Evolutionary conservation across 768 basidiomycete genomes (phyloP).

Genomic region (Mycena belliarum): DNA sequence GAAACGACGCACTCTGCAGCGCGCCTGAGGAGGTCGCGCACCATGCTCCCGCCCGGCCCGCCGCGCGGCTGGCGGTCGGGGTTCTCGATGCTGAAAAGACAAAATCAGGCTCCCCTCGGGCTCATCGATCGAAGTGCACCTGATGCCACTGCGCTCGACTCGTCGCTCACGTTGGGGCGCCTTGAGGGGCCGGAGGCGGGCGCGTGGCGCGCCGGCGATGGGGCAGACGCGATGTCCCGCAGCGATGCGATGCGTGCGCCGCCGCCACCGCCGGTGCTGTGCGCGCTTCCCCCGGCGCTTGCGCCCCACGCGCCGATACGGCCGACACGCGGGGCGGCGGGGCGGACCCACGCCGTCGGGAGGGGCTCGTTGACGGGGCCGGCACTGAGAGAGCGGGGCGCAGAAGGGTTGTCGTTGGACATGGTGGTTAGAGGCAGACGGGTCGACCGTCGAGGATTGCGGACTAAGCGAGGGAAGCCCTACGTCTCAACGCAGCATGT

Average conservation of each 20-base stretch:
- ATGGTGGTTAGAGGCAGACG: too few species aligned
- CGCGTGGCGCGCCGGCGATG: not conserved
- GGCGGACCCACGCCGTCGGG: slow-evolving; percentile 12
- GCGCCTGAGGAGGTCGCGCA: slow-evolving; percentile 72
- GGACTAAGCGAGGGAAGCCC: too few species aligned
- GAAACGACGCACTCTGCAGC: slow-evolving; percentile 69
- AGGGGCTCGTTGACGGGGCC: slow-evolving; percentile 9
- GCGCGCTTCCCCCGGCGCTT: not conserved
- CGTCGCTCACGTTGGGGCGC: slow-evolving; percentile 18
- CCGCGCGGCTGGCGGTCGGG: slow-evolving; percentile 49
- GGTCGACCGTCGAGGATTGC: too few species aligned
- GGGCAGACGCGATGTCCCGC: slow-evolving; percentile 1
- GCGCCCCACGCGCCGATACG: slow-evolving; percentile 16
- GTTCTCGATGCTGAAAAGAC: slow-evolving; percentile 67
- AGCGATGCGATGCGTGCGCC: slow-evolving; percentile 9
- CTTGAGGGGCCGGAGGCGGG: not conserved
- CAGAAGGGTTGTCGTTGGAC: slow-evolving; percentile 8
- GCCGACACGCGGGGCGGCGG: slow-evolving; percentile 9
- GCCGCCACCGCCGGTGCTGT: not conserved
- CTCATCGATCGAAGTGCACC: too few species aligned
- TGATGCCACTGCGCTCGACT: slow-evolving; percentile 78
- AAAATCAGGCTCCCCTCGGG: too few species aligned
- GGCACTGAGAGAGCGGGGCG: slow-evolving; percentile 9
- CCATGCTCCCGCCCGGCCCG: slow-evolving; percentile 49
- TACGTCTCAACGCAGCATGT: too few species aligned